Evolutionary conservation across 805 yeast genomes (phyloP).

Genomic region (Debaryomyces castellii): DNA sequence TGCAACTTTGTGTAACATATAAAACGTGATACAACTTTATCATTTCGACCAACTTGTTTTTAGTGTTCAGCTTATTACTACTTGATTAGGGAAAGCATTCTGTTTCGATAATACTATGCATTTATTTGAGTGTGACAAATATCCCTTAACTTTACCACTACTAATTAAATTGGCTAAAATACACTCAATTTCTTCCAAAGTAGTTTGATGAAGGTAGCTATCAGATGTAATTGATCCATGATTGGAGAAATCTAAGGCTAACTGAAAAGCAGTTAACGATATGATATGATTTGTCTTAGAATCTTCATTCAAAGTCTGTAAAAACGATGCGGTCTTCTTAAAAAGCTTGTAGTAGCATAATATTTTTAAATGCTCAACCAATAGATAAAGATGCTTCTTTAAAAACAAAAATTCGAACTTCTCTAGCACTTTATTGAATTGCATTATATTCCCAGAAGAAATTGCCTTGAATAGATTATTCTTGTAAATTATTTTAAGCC

Average conservation of each 20-base stretch:
- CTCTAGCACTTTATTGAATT: constrained; percentile 46
- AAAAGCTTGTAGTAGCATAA: constrained; percentile 53
- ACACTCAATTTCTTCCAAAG: constrained; percentile 64
- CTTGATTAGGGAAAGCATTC: constrained; percentile 60
- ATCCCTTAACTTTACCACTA: constrained; percentile 68
- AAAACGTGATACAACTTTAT: constrained; percentile 2
- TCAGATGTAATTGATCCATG: constrained; percentile 2
- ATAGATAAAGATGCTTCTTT: constrained; percentile 58
- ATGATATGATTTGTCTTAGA: constrained; percentile 30
- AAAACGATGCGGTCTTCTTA: constrained; percentile 30
- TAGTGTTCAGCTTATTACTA: background rate
- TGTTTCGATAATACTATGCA: constrained; percentile 75
- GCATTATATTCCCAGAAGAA: constrained; percentile 52
- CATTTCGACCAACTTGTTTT: background rate
- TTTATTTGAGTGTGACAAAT: constrained; percentile 71
- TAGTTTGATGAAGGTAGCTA: constrained; percentile 6
- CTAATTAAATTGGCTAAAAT: constrained; percentile 64
- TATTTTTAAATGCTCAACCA: constrained; percentile 51
- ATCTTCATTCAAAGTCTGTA: constrained; percentile 27
- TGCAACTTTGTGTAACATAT: background rate
- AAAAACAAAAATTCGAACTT: constrained; percentile 52
- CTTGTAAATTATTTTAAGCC: constrained; percentile 41
- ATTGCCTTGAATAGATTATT: constrained; percentile 49
- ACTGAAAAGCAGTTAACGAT: constrained; percentile 42
- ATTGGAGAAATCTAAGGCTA: constrained; percentile 40